Percentiles rank a stretch among this genome's conserved stretches.
These are phyloP conservation scores for Lentinula detonsa DNA, from an alignment of 768 basidiomycete species.

Conservation along the genomic window DNA sequence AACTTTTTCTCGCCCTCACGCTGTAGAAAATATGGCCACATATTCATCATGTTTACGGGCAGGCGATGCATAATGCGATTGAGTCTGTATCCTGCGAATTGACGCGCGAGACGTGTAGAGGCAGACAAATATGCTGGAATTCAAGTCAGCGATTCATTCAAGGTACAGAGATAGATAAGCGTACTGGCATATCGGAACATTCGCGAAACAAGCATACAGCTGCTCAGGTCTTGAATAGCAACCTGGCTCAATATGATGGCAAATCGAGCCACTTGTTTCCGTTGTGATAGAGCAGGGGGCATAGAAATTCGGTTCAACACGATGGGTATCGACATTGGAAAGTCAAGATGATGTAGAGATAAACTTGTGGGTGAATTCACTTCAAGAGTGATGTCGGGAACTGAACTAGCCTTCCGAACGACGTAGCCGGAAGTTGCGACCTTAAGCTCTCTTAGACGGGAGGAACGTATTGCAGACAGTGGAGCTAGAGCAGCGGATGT, in stretches of 20 bases:
- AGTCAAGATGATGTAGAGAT: constrained; percentile 25
- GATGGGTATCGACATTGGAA: constrained; percentile 17
- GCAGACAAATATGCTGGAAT: constrained; percentile 60
- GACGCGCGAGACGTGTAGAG: constrained; percentile 32
- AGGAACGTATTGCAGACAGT: background rate
- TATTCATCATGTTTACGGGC: constrained; percentile 44
- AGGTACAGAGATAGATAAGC: constrained; percentile 2
- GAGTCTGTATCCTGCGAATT: constrained; percentile 48
- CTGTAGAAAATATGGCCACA: constrained; percentile 66
- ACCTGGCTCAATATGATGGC: constrained; percentile 50
- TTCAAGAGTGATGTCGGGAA: constrained; percentile 3
- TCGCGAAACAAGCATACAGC: constrained; percentile 50
- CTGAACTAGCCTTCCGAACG: background rate
- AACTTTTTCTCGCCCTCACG: constrained; percentile 37
- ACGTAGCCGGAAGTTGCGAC: constrained; percentile 11
- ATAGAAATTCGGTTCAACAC: constrained; percentile 36
- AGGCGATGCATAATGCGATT: constrained; percentile 29
- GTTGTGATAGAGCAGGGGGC: constrained; percentile 54
- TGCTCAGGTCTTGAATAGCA: constrained; percentile 32
- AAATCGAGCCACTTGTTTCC: constrained; percentile 47
- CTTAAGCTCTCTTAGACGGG: background rate
- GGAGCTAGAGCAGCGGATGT: background rate
- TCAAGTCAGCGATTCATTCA: constrained; percentile 1
- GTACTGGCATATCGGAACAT: constrained; percentile 61
- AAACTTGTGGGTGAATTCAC: constrained; percentile 2